Evolutionary conservation across 176 grass and related monocot genomes (phyloP), one percentile per base, ranked within the genome.

Genomic region (Phragmites australis): DNA sequence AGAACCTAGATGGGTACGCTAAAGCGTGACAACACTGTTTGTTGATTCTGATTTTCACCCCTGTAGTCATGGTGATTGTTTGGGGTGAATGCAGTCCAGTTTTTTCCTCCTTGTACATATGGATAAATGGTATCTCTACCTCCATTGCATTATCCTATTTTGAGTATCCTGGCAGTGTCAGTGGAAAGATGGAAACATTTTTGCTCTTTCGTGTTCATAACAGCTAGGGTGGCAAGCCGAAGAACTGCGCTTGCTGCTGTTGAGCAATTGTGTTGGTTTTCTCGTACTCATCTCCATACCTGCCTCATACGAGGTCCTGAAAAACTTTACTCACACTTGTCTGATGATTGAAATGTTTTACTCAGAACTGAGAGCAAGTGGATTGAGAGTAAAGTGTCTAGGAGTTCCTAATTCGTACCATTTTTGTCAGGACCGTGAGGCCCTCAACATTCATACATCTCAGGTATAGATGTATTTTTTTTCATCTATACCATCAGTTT

Each of bases 1-100:
- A 45, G 81, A 82, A 44, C 27, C 22, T n/a, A 70, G 61, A 23
- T 70, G 31, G 69, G 72, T 82, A 87, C 65, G 27, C 40, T 63
- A 82, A 44, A 56, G 13, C 31, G 8, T 42, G 50, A 22, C 34
- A 16, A 21, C 56, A 4, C 52, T 56, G 46, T 47, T 71, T 49
- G 46, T 64, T 65, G 46, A 18, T 41, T 52, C 39, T 32, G 17
- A 1, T 40, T 40, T 40, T 12, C 34, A 55, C 10, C 61, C 32
- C 42, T 9, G 21, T 39, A 8, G 29, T 44, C 75, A 31, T 59
- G 46, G 16, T 81, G 43, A 62, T 72, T 85, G 76, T 21, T 77
- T 29, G 51, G 49, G 67, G 54, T 65, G 29, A 56, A 74, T 31
- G 25, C 59, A 76, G 29, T 68, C 19, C 23, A 51, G 55, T 76